Percentiles rank a stretch among this genome's conserved stretches.
phyloP scores from a whole-genome alignment of 345 rosid genomes.

The Corchorus olitorius region DNA sequence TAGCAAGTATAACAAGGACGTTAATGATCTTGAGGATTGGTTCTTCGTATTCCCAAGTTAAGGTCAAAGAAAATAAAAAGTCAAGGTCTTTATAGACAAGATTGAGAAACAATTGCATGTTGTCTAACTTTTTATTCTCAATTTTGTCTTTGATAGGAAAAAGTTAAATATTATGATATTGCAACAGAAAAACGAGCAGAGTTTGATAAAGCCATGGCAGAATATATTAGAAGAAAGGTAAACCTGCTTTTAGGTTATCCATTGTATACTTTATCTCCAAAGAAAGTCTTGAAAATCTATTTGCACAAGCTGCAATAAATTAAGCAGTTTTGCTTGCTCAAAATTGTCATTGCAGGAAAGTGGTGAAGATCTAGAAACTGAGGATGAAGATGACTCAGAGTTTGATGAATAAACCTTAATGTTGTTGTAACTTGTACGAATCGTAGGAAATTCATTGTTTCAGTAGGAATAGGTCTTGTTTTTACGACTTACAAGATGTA shows the following conservation, averaged over 20 bases:
- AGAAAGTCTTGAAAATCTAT: conserved; percentile 5
- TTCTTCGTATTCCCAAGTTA: not conserved
- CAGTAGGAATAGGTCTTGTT: conserved; percentile 25
- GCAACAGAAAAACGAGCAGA: conserved; percentile 89
- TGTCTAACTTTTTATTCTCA: conserved; percentile 19
- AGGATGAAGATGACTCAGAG: conserved; percentile 66
- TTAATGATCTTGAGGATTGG: not conserved
- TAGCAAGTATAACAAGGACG: not conserved
- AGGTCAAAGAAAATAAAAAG: not conserved
- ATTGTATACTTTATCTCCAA: not conserved
- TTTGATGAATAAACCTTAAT: conserved; percentile 44
- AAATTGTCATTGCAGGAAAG: conserved; percentile 56
- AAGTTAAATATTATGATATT: conserved; percentile 88
- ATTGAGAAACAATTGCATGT: not conserved
- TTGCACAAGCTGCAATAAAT: conserved; percentile 7
- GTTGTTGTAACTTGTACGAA: not conserved
- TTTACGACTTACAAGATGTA: conserved; percentile 25
- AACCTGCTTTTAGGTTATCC: not conserved
- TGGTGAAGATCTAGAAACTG: conserved; percentile 60
- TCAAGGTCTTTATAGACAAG: not conserved
- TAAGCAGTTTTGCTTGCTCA: conserved; percentile 15
- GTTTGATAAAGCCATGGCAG: conserved; percentile 75
- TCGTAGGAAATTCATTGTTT: conserved; percentile 13
- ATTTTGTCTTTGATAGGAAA: conserved; percentile 53
- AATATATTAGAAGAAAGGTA: conserved; percentile 72